Evolutionary conservation across 2,329 filamentous ascomycete species (phyloP), one percentile per base, ranked within the genome.

Genomic region (Microdochium paspali): DNA sequence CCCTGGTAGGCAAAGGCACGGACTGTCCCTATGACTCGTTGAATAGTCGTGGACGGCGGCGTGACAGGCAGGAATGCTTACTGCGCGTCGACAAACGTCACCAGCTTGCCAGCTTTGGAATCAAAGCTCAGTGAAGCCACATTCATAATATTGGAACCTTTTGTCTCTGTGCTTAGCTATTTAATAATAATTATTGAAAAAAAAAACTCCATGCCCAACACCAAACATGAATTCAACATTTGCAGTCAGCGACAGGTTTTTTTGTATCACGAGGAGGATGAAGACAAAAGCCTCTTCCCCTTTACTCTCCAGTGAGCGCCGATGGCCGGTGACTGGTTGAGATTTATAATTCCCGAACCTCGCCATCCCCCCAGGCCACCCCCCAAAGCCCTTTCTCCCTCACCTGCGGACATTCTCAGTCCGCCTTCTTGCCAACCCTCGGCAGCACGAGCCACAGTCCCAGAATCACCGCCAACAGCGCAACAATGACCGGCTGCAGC

Each of bases 401-500:
- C 40, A 18, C 9, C 12, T 2, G 10, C 18, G n/a, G n/a, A n/a
- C n/a, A n/a, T n/a, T n/a, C n/a, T 55, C 53, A 70, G 13, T 69
- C 66, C 45, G 56, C 60, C 54, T 67, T 69, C 59, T 66, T 70
- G 1, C 56, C 58, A 23, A 73, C 62, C 13, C 59, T 62, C 0
- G 71, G 70, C 24, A 79, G 51, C 15, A 66, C 58, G 18, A 70
- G 51, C 76, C 76, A 80, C 10, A 77, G 40, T 1, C 62, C 47
- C 1, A 73, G 52, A 49, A 75, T 66, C 2, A 64, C 58, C 2
- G 53, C 70, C 40, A 80, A 54, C 21, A 80, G 53, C 0, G 67
- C 71, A n/a, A 81, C 61, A 9, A 79, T 66, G 24, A 81, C 69
- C 0, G 78, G 77, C 53, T 82, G 77, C 31, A 83, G 56, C 4